These are phyloP conservation scores for Tetraselmis chui DNA, from an alignment of 139 green algal genomes.

Conservation along the genomic window DNA sequence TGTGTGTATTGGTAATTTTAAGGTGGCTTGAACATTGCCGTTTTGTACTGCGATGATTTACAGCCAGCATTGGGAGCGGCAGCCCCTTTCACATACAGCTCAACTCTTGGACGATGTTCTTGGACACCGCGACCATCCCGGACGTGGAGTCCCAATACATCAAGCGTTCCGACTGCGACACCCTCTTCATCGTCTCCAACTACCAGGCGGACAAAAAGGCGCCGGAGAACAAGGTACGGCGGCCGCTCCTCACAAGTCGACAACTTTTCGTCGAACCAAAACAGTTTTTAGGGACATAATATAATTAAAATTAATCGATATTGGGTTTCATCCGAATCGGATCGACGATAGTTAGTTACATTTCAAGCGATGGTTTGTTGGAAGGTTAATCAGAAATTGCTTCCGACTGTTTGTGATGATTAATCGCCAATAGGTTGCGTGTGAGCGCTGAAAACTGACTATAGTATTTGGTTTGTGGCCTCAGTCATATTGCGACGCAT, in stretches of 20 bases:
- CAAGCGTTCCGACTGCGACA: slow-evolving; percentile 75
- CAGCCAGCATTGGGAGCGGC: neutral
- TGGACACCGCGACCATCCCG: slow-evolving; percentile 61
- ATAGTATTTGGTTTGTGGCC: too few relatives aligned
- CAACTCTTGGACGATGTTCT: slow-evolving; percentile 47
- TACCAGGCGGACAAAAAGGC: slow-evolving; percentile 53
- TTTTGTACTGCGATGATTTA: too few relatives aligned
- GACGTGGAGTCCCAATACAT: slow-evolving; percentile 52
- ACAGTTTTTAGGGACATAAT: neutral
- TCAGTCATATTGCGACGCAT: too few relatives aligned
- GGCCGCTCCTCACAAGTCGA: neutral
- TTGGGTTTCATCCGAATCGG: neutral
- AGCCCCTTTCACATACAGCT: slow-evolving; percentile 46
- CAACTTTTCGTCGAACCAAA: neutral
- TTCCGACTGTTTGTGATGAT: too few relatives aligned
- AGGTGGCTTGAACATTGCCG: too few relatives aligned
- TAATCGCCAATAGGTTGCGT: too few relatives aligned
- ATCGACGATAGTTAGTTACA: too few relatives aligned
- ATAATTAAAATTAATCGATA: neutral
- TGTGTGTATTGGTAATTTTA: too few relatives aligned
- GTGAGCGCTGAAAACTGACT: too few relatives aligned
- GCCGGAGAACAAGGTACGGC: neutral
- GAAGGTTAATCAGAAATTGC: too few relatives aligned
- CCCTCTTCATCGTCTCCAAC: slow-evolving; percentile 77
- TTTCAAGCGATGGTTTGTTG: too few relatives aligned